Conservation (phyloP, 1,139 yeast genomes). For the Yamadazyma dushanensis region DNA sequence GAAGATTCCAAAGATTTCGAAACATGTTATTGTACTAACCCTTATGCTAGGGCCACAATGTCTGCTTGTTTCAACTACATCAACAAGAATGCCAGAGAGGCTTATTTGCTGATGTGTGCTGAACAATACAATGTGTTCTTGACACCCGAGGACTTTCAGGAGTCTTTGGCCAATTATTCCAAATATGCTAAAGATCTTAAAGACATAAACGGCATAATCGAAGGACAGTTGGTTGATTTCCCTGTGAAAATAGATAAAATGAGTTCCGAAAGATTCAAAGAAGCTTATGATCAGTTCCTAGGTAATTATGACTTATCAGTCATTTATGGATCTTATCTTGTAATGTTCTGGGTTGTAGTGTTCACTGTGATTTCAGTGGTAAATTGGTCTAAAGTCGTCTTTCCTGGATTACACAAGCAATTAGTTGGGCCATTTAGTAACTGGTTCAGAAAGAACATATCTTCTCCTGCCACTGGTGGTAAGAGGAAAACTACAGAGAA, state of each 20-base stretch:
- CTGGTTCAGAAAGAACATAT: conserved; percentile 24
- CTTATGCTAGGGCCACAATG: conserved; percentile 41
- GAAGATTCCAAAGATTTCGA: conserved; percentile 12
- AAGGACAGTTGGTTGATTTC: conserved; percentile 18
- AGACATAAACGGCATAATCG: conserved; percentile 21
- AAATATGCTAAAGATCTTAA: conserved; percentile 27
- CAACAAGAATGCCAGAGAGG: conserved; percentile 19
- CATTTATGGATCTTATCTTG: conserved; percentile 30
- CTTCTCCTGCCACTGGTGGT: conserved; percentile 31
- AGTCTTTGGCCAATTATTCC: conserved; percentile 42
- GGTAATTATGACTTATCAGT: conserved; percentile 43
- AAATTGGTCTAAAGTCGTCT: conserved; percentile 33
- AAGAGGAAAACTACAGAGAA: conserved; percentile 27
- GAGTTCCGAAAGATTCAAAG: conserved; percentile 17
- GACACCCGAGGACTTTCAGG: conserved; percentile 28
- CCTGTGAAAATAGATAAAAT: conserved; percentile 30
- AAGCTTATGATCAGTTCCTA: conserved; percentile 35
- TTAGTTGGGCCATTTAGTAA: conserved; percentile 27
- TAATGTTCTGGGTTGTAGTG: conserved; percentile 32
- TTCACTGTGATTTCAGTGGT: conserved; percentile 25
- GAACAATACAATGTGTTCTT: conserved; percentile 24
- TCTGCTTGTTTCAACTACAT: conserved; percentile 35
- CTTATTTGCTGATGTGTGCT: conserved; percentile 30
- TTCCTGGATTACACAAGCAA: conserved; percentile 21
- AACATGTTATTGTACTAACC: conserved; percentile 31